These are phyloP conservation scores for Curvularia eragrostidis DNA, from an alignment of 2,329 filamentous ascomycete genomes.

Conservation along the genomic window DNA sequence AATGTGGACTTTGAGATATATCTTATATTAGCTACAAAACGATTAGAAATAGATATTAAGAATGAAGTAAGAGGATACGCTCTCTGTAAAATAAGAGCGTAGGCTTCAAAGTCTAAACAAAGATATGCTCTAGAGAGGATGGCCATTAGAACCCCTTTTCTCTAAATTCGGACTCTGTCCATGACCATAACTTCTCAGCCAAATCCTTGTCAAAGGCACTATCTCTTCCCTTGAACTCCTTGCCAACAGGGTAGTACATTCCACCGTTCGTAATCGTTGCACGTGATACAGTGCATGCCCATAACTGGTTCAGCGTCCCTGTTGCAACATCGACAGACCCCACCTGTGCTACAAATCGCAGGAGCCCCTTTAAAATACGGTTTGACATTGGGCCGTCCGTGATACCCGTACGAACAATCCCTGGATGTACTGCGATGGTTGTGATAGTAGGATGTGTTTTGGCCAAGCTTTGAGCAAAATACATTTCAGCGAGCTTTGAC, in stretches of 20 bases:
- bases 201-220: neutral
- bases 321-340: neutral
- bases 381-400: neutral
- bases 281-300: neutral
- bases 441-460: constrained; percentile 55
- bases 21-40: too few species aligned
- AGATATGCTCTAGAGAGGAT: too few species aligned
- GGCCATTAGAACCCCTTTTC: neutral
- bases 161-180: neutral
- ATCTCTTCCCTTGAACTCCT: neutral
- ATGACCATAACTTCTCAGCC: neutral
- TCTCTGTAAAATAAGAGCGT: too few species aligned
- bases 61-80: too few species aligned
- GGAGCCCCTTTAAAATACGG: neutral
- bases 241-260: neutral
- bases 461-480: constrained; percentile 54
- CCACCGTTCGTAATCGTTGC: neutral
- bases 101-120: too few species aligned
- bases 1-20: too few species aligned
- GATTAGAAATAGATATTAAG: too few species aligned
- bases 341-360: neutral
- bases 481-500: constrained; percentile 59
- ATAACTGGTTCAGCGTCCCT: neutral
- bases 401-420: constrained; percentile 49
- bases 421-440: constrained; percentile 56